Conservation (phyloP, 805 yeast genomes). For the Hanseniaspora guilliermondii region DNA sequence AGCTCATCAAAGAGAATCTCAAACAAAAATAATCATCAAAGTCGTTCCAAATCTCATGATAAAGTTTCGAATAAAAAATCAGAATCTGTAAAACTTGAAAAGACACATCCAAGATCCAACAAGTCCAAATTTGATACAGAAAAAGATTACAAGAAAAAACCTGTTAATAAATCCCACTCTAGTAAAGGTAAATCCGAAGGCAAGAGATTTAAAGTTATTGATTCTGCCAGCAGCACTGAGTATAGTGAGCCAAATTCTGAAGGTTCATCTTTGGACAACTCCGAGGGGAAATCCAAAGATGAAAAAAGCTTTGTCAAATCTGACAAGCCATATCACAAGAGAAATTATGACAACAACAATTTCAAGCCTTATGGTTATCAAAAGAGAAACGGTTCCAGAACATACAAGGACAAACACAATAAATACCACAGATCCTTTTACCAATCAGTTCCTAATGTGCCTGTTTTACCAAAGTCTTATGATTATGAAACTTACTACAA, state of each 20-base stretch:
- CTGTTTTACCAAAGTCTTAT: slow-evolving; percentile 13
- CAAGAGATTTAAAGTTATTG: not conserved
- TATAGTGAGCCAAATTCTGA: not conserved
- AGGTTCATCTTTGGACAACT: not conserved
- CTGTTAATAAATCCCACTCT: slow-evolving; percentile 14
- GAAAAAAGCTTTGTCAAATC: not conserved
- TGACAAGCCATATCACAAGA: slow-evolving; percentile 11
- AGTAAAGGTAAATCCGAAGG: slow-evolving; percentile 4
- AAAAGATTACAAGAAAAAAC: not conserved
- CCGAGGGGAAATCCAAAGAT: not conserved
- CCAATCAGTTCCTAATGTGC: slow-evolving; percentile 17
- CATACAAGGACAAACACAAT: slow-evolving; percentile 13
- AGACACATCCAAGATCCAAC: not conserved
- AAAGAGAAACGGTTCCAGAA: slow-evolving; percentile 2
- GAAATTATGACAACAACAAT: not conserved
- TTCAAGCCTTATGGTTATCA: not conserved
- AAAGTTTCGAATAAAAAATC: not conserved
- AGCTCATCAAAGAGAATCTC: slow-evolving; percentile 1
- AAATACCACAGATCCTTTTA: slow-evolving; percentile 14
- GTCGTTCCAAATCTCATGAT: not conserved
- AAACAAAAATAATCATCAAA: not conserved
- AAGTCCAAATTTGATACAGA: not conserved
- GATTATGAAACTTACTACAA: slow-evolving; percentile 24
- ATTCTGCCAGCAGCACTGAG: not conserved
- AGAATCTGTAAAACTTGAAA: not conserved